These are phyloP conservation scores for Hysterium pulicare DNA, from an alignment of 2,329 filamentous ascomycete species.

Conservation along the genomic window DNA sequence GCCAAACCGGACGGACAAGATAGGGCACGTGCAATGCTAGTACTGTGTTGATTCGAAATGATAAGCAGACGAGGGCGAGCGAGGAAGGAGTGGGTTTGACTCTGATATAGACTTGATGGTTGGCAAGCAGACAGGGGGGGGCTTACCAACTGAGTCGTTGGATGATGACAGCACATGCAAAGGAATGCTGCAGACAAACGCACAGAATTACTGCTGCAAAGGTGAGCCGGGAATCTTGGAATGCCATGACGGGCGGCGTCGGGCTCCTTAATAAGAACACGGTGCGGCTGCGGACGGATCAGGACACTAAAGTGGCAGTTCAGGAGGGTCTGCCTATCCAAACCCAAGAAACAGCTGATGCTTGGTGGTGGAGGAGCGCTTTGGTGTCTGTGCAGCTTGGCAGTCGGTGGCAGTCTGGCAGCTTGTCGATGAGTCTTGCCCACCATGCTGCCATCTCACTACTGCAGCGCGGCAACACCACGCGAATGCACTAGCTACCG, in stretches of 20 bases:
- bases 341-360: not conserved
- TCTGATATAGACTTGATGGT: not conserved
- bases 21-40: not conserved
- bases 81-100: too few relatives aligned
- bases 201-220: not conserved
- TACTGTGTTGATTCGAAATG: not conserved
- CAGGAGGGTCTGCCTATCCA: not conserved
- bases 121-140: not conserved
- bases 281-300: conserved; percentile 1
- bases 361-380: not conserved
- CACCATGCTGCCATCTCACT: not conserved
- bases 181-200: not conserved
- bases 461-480: not conserved
- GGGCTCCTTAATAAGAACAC: not conserved
- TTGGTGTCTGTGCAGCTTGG: not conserved
- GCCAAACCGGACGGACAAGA: not conserved
- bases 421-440: not conserved
- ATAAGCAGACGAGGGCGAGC: not conserved
- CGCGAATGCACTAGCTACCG: not conserved
- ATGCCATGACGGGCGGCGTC: not conserved
- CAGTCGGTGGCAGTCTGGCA: not conserved
- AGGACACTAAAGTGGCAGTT: not conserved
- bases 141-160: not conserved
- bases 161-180: not conserved
- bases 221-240: not conserved